phyloP scores from a whole-genome alignment of 768 basidiomycete species.

The Auriscalpium orientale region DNA sequence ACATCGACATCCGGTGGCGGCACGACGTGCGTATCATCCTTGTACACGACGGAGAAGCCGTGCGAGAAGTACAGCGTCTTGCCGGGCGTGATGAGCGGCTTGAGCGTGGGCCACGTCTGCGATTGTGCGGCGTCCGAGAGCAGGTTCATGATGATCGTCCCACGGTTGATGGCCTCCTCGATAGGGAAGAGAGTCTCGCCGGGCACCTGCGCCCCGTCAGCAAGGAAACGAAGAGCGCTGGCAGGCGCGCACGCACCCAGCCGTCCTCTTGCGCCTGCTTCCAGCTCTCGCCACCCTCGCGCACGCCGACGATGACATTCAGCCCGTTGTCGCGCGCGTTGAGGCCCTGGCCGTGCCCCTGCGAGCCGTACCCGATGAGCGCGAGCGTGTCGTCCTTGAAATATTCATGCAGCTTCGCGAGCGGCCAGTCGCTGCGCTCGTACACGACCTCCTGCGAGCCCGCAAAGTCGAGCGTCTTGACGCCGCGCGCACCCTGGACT shows the following conservation, averaged over 20 bases:
- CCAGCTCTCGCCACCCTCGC: constrained; percentile 96
- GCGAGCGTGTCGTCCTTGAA: constrained; percentile 99
- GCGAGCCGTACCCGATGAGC: constrained; percentile 97
- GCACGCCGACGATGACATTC: constrained; percentile 97
- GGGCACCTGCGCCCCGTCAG: constrained; percentile 51
- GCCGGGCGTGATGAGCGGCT: constrained; percentile 96
- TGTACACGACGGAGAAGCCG: constrained; percentile 98
- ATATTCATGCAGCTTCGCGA: constrained; percentile 97
- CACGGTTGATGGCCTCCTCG: constrained; percentile 91
- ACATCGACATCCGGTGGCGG: constrained; percentile 94
- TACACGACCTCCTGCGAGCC: constrained; percentile 91
- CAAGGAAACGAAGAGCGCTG: neutral
- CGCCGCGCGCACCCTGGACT: constrained; percentile 55
- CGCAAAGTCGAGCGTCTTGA: constrained; percentile 96
- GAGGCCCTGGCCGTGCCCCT: constrained; percentile 97
- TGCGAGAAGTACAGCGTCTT: constrained; percentile 99
- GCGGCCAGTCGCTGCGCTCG: constrained; percentile 96
- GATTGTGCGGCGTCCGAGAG: constrained; percentile 99
- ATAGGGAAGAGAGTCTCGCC: constrained; percentile 98
- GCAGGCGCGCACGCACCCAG: constrained; percentile 53
- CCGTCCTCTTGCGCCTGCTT: constrained; percentile 91
- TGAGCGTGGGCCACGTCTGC: constrained; percentile 83
- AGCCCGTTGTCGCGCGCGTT: constrained; percentile 99
- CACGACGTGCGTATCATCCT: constrained; percentile 91
- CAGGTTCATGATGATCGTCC: constrained; percentile 99